phyloP scores from a whole-genome alignment of 2,329 filamentous ascomycete genomes.

The Leptographium flavum region DNA sequence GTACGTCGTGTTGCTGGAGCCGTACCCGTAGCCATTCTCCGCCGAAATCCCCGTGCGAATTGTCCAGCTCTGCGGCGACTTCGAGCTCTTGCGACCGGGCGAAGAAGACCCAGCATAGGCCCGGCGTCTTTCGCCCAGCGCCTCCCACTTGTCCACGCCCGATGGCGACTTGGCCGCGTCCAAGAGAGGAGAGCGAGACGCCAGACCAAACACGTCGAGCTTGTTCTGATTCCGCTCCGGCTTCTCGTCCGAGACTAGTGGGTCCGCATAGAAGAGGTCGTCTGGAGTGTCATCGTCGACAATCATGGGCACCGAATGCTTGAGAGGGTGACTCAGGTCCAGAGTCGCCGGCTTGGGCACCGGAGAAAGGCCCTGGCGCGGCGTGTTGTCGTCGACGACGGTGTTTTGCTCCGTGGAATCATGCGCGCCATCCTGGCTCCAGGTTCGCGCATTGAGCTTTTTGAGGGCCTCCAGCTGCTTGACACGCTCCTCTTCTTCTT shows the following conservation, averaged over 20 bases:
- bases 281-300: constrained; percentile 53
- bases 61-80: constrained; percentile 37
- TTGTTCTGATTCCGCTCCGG: constrained; percentile 17
- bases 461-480: constrained; percentile 46
- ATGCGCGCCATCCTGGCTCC: constrained; percentile 58
- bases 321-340: constrained; percentile 22
- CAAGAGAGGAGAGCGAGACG: constrained; percentile 8
- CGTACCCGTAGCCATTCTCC: constrained; percentile 22
- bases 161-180: constrained; percentile 32
- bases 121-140: constrained; percentile 70
- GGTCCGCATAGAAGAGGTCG: constrained; percentile 63
- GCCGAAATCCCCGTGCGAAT: constrained; percentile 9
- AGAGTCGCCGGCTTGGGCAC: constrained; percentile 24
- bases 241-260: constrained; percentile 24
- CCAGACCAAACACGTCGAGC: background rate
- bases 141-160: constrained; percentile 72
- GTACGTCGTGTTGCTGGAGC: constrained; percentile 32
- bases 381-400: constrained; percentile 26
- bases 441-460: constrained; percentile 59
- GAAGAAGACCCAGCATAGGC: constrained; percentile 42
- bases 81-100: constrained; percentile 18
- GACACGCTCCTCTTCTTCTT: constrained; percentile 50
- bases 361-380: constrained; percentile 26
- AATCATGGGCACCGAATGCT: constrained; percentile 29
- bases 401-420: background rate